A percentile compares a stretch with the other conserved stretches of the same genome.
Conservation (phyloP, 2,329 filamentous ascomycete species). For the Fusarium sp. region DNA sequence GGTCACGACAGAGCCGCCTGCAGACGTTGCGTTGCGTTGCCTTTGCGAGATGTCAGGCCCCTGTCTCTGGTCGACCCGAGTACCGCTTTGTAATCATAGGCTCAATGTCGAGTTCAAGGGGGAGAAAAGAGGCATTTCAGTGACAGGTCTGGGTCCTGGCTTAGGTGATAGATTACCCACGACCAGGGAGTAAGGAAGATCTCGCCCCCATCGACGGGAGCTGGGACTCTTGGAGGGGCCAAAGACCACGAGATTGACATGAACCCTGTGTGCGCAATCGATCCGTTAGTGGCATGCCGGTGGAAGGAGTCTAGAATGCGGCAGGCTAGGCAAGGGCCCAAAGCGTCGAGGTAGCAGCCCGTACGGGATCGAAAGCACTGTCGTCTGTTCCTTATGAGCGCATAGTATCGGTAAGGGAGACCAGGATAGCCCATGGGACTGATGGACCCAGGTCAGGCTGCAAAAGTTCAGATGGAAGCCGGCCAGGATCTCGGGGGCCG, state of each 20-base stretch:
- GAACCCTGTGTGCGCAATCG: constrained; percentile 16
- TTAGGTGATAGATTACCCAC: constrained; percentile 14
- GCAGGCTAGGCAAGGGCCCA: constrained; percentile 29
- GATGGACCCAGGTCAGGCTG: constrained; percentile 24
- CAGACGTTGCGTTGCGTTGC: not conserved
- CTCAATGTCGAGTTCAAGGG: constrained; percentile 8
- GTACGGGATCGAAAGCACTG: constrained; percentile 34
- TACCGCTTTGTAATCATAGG: constrained; percentile 6
- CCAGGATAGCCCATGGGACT: constrained; percentile 9
- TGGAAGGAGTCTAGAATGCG: constrained; percentile 37
- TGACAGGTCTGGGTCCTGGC: constrained; percentile 14
- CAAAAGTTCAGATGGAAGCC: constrained; percentile 30
- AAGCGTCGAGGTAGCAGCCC: constrained; percentile 30
- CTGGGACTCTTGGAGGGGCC: constrained; percentile 19
- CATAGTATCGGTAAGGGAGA: constrained; percentile 26
- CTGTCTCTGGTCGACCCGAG: not conserved
- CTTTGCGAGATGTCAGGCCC: not conserved
- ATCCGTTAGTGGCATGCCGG: constrained; percentile 20
- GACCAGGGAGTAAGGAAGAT: constrained; percentile 32
- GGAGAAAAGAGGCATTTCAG: constrained; percentile 9
- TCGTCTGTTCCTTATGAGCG: constrained; percentile 16
- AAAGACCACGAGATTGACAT: constrained; percentile 32
- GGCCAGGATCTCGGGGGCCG: constrained; percentile 19
- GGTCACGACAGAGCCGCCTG: constrained; percentile 12
- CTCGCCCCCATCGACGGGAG: constrained; percentile 32